A percentile compares a stretch with the other conserved stretches of the same genome.
Evolutionary conservation across 2,329 filamentous ascomycete genomes (phyloP).

Genomic region (Alternaria viburni): DNA sequence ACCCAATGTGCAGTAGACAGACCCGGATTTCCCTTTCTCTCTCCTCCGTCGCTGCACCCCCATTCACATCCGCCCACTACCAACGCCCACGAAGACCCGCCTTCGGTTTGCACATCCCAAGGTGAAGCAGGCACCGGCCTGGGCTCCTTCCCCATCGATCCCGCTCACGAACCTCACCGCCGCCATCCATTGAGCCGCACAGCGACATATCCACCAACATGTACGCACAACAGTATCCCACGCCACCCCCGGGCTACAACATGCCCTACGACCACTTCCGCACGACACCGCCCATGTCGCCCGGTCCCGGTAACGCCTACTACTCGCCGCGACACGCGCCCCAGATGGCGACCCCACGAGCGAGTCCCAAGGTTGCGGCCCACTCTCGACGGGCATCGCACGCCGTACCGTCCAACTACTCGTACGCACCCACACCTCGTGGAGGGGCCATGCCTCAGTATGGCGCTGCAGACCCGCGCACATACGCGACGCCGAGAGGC

Average conservation of each 20-base stretch:
- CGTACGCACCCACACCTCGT: slow-evolving; percentile 41
- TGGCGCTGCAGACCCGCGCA: slow-evolving; percentile 45
- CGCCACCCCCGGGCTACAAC: slow-evolving; percentile 44
- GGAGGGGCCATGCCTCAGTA: slow-evolving; percentile 50
- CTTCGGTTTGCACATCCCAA: slow-evolving; percentile 39
- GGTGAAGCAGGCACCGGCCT: slow-evolving; percentile 45
- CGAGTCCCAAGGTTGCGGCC: slow-evolving; percentile 53
- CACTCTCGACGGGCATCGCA: slow-evolving; percentile 65
- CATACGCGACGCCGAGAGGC: slow-evolving; percentile 59
- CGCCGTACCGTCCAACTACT: slow-evolving; percentile 55
- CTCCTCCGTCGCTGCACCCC: slow-evolving; percentile 41
- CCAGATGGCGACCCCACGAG: slow-evolving; percentile 56
- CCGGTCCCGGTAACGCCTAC: slow-evolving; percentile 55
- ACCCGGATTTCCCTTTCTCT: slow-evolving; percentile 34
- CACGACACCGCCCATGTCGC: slow-evolving; percentile 53
- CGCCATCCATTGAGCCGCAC: slow-evolving; percentile 1
- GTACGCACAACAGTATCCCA: slow-evolving; percentile 43
- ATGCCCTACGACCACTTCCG: slow-evolving; percentile 46
- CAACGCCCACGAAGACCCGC: slow-evolving; percentile 30
- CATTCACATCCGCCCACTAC: slow-evolving; percentile 26
- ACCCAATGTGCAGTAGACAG: slow-evolving; percentile 49
- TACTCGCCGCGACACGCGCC: slow-evolving; percentile 60
- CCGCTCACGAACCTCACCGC: slow-evolving; percentile 7
- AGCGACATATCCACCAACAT: slow-evolving; percentile 26
- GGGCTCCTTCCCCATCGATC: slow-evolving; percentile 21